Evolutionary conservation across 2,329 filamentous ascomycete genomes (phyloP), one percentile per base, ranked within the genome.

Genomic region (Coleophoma crateriformis): DNA sequence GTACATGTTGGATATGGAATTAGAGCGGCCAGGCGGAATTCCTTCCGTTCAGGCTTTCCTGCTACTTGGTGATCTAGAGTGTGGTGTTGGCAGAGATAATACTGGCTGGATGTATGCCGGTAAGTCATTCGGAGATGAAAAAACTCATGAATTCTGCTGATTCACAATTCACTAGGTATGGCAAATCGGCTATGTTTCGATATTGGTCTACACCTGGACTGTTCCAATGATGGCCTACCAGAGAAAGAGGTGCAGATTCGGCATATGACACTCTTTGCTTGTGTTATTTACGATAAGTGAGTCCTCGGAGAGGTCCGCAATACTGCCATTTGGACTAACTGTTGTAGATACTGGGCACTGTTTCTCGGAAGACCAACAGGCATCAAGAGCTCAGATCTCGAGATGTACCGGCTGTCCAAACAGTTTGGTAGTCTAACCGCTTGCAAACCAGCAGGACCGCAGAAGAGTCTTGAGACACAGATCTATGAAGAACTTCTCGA

Each of bases 41-140:
- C 71, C 77, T 4, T 74, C 71, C 19, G 74, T 79, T 1, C 75
- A 77, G 48, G 77, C 74, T 0, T 64, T 79, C 13, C 60, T 79
- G 14, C 59, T 79, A 3, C 64, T 80, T 3, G 73, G 76, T 4
- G 76, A 79, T 51, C 61, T 79, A 6, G 77, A 80, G 55, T 78
- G 73, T 50, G 74, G 73, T 46, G 71, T 78, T 15, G 77, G 76
- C 3, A 64, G 77, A 46, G 76, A 79, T 48, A 76, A 76, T 47
- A 67, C 74, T 1, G 76, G 76, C 3, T 79, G 76, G 76, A 73
- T 79, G 65, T 78, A 78, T 59, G 70, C 72, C 5, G 75, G 74
- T 66, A 61, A 67, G 67, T 64, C 57, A 8, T n/a, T 47, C 19
- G 19, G 19, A 32, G n/a, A 14, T 10, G 8, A n/a, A 4, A 22